phyloP scores from a whole-genome alignment of 371 early-diverging fungal species.

The Mucor racemosus region DNA sequence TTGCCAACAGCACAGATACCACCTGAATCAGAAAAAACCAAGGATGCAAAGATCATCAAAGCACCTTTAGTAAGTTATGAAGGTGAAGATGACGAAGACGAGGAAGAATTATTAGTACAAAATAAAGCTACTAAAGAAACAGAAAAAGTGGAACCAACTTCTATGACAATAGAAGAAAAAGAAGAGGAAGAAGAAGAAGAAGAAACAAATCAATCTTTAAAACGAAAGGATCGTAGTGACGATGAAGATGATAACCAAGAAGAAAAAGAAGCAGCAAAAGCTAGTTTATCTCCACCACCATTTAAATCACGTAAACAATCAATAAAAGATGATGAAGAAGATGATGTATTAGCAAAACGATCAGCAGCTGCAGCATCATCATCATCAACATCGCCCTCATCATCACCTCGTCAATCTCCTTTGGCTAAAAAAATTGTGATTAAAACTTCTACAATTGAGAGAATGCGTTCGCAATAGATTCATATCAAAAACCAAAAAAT shows the following conservation, averaged over 20 bases:
- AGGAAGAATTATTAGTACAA: slow-evolving; percentile 24
- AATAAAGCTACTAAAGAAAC: slow-evolving; percentile 1
- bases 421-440: slow-evolving; percentile 26
- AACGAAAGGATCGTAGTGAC: not conserved
- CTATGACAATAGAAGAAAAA: not conserved
- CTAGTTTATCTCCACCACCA: slow-evolving; percentile 13
- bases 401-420: slow-evolving; percentile 12
- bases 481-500: not conserved
- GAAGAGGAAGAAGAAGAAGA: not conserved
- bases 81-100: slow-evolving; percentile 60
- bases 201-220: not conserved
- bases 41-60: not conserved
- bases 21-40: not conserved
- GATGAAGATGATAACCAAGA: not conserved
- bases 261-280: not conserved
- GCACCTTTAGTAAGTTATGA: slow-evolving; percentile 49
- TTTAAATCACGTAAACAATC: slow-evolving; percentile 9
- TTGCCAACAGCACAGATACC: slow-evolving; percentile 14
- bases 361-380: not conserved
- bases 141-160: not conserved
- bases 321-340: slow-evolving; percentile 39
- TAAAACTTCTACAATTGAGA: slow-evolving; percentile 23
- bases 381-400: not conserved
- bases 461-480: slow-evolving; percentile 15
- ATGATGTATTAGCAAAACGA: slow-evolving; percentile 32